Evolutionary conservation across 331 rosid species (phyloP).

Genomic region (Acacia concinna): DNA sequence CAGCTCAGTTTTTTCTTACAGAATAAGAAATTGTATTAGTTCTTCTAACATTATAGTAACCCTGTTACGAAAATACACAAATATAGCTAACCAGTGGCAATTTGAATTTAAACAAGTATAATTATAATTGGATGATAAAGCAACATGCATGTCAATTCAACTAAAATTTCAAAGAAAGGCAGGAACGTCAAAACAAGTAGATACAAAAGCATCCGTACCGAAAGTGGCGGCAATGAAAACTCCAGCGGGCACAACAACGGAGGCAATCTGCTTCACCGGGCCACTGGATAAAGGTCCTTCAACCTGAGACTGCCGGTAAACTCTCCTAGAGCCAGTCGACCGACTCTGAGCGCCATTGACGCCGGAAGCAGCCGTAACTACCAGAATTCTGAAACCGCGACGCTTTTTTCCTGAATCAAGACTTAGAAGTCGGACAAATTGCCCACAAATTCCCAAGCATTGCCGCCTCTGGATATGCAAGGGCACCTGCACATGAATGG

Average conservation of each 20-base stretch:
- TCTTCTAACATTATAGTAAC: background rate
- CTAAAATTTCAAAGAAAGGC: background rate
- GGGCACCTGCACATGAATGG: conserved; percentile 31
- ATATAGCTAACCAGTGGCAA: background rate
- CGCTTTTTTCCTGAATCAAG: background rate
- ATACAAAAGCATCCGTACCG: conserved; percentile 46
- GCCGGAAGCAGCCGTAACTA: conserved; percentile 50
- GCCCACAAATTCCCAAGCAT: conserved; percentile 28
- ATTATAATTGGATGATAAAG: background rate
- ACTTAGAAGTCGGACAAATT: conserved; percentile 30
- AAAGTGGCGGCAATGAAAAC: conserved; percentile 60
- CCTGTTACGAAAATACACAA: background rate
- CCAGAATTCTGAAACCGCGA: conserved; percentile 43
- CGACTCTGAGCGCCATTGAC: conserved; percentile 56
- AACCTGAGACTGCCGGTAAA: conserved; percentile 70
- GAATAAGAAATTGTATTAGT: background rate
- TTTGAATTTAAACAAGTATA: background rate
- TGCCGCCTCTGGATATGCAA: conserved; percentile 39
- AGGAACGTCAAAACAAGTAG: conserved; percentile 4
- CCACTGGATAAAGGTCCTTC: conserved; percentile 47
- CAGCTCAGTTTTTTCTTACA: background rate
- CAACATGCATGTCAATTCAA: background rate
- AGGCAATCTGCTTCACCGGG: conserved; percentile 64
- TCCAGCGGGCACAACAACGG: conserved; percentile 64
- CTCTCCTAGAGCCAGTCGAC: conserved; percentile 56